Evolutionary conservation across 75 land plant genomes (phyloP).

Genomic region (Gnetum montanum): DNA sequence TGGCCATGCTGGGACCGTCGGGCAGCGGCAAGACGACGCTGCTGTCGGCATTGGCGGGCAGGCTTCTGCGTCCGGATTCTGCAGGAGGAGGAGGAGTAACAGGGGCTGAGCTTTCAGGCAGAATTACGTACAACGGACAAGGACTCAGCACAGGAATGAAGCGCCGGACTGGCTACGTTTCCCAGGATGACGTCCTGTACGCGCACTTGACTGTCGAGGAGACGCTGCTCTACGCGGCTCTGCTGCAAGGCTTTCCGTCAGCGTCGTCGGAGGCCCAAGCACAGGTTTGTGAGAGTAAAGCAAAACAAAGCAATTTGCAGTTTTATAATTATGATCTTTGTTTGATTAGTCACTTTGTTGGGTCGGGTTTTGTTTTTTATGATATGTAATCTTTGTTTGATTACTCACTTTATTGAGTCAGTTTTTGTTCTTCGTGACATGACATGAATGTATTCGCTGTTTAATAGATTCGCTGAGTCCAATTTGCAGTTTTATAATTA

Average conservation of each 20-base stretch:
- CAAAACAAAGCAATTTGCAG: no score
- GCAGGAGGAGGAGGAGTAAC: background rate
- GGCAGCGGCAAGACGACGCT: constrained; percentile 63
- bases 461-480: no score
- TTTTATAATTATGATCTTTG: no score
- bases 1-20: constrained; percentile 58
- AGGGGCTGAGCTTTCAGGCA: constrained; percentile 11
- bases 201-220: constrained; percentile 43
- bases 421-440: no score
- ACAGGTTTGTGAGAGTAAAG: no score
- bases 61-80: constrained; percentile 12
- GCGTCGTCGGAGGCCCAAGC: no score
- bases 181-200: constrained; percentile 44
- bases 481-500: no score
- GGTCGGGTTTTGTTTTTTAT: no score
- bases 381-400: no score
- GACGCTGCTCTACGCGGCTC: constrained; percentile 35
- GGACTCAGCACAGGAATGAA: constrained; percentile 6
- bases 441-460: no score
- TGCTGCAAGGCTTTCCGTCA: constrained; percentile 32
- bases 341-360: no score
- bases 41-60: constrained; percentile 40
- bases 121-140: constrained; percentile 15
- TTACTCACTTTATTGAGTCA: no score
- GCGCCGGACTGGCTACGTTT: constrained; percentile 33